These are phyloP conservation scores for Graphilbum sp. DNA, from an alignment of 2,329 filamentous ascomycete species.

Conservation along the genomic window DNA sequence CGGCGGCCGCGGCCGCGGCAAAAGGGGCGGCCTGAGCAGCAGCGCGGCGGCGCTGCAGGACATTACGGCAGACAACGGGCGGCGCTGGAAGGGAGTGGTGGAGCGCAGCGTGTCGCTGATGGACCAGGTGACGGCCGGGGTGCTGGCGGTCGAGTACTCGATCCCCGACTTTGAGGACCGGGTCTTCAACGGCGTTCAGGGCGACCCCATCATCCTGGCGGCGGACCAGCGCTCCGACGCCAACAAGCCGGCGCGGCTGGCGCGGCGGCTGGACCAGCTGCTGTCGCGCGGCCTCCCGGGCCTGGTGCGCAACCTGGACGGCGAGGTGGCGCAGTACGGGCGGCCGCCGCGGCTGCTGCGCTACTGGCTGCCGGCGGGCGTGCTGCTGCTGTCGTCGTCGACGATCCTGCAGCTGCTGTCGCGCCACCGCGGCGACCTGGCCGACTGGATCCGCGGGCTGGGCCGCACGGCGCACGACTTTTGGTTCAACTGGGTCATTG, in stretches of 20 bases:
- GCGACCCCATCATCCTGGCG: slow-evolving; percentile 42
- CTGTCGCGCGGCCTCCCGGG: slow-evolving; percentile 52
- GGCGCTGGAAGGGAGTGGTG: slow-evolving; percentile 54
- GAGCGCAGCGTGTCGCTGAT: slow-evolving; percentile 71
- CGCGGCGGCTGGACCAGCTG: slow-evolving; percentile 50
- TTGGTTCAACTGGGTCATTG: slow-evolving; percentile 90
- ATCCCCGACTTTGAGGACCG: slow-evolving; percentile 48
- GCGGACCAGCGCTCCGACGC: slow-evolving; percentile 26
- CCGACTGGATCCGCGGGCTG: slow-evolving; percentile 64
- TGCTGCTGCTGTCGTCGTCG: slow-evolving; percentile 64
- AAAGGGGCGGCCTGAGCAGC: not conserved
- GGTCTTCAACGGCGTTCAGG: slow-evolving; percentile 45
- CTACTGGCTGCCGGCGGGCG: slow-evolving; percentile 71
- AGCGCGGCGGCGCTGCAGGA: slow-evolving; percentile 21
- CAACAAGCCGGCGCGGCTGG: slow-evolving; percentile 42
- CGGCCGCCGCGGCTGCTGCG: slow-evolving; percentile 59
- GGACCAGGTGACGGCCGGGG: slow-evolving; percentile 65
- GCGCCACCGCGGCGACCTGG: slow-evolving; percentile 58
- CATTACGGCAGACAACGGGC: slow-evolving; percentile 20
- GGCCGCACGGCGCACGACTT: slow-evolving; percentile 73
- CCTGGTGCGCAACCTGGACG: slow-evolving; percentile 41
- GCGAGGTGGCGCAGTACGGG: slow-evolving; percentile 48
- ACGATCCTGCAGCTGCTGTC: slow-evolving; percentile 69
- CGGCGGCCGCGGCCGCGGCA: too few species aligned
- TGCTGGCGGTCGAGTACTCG: slow-evolving; percentile 45